phyloP scores from a whole-genome alignment of 768 basidiomycete genomes.

The Lactarius tabidus region DNA sequence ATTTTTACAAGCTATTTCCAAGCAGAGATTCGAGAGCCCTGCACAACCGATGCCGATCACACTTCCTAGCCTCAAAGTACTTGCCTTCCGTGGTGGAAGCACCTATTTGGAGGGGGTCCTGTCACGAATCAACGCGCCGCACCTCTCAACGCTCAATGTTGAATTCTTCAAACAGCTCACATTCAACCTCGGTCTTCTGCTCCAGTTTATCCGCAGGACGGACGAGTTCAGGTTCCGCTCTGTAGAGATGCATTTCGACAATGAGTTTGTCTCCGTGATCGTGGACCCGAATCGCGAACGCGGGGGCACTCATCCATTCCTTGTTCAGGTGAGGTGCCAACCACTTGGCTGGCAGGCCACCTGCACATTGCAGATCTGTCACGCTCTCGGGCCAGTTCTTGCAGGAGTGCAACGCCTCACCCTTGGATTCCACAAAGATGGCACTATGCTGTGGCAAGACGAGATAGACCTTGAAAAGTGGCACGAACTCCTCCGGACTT shows the following conservation, averaged over 20 bases:
- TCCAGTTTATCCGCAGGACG: neutral
- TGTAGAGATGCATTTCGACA: neutral
- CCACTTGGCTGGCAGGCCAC: neutral
- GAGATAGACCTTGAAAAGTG: neutral
- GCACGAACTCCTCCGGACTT: neutral
- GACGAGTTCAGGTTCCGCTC: neutral
- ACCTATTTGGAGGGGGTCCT: slow-evolving; percentile 1
- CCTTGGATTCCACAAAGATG: slow-evolving; percentile 2
- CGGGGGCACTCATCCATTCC: neutral
- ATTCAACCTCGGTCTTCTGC: neutral
- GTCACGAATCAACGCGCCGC: neutral
- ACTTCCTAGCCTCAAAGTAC: neutral
- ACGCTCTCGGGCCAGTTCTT: neutral
- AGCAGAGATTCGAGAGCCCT: neutral
- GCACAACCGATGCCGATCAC: neutral
- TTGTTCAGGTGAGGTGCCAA: neutral
- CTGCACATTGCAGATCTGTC: neutral
- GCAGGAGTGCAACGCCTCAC: neutral
- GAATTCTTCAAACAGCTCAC: neutral
- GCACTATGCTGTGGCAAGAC: neutral
- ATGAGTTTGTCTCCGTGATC: too few relatives aligned
- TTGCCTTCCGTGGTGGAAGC: neutral
- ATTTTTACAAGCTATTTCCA: neutral
- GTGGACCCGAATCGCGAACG: too few relatives aligned
- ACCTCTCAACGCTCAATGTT: neutral